phyloP scores from a whole-genome alignment of 805 yeast genomes.

The Yueomyces sinensis region DNA sequence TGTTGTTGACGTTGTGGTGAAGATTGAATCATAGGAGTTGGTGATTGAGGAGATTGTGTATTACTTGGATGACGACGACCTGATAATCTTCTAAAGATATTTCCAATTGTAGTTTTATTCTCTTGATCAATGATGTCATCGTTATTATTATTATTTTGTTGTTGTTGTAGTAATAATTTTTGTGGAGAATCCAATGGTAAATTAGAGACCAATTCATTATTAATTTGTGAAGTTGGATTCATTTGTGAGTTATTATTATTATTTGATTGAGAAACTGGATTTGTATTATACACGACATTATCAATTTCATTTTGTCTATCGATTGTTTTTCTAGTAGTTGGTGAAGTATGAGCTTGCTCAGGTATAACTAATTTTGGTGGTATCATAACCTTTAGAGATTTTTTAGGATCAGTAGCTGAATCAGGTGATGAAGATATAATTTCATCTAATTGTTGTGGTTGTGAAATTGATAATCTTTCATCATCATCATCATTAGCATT shows the following conservation, averaged over 20 bases:
- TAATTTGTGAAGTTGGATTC: constrained; percentile 34
- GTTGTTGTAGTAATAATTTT: constrained; percentile 26
- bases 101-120: constrained; percentile 20
- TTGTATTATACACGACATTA: constrained; percentile 17
- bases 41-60: constrained; percentile 5
- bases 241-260: constrained; percentile 9
- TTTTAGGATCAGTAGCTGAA: background rate
- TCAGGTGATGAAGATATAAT: too few relatives aligned
- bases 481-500: too few relatives aligned
- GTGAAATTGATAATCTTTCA: too few relatives aligned
- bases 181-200: constrained; percentile 26
- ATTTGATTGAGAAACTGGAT: constrained; percentile 27
- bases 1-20: background rate
- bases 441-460: background rate
- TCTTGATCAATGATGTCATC: constrained; percentile 6
- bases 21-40: constrained; percentile 1
- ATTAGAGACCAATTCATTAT: too few relatives aligned
- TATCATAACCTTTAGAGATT: constrained; percentile 13
- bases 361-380: constrained; percentile 33
- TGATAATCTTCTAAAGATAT: constrained; percentile 24
- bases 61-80: constrained; percentile 15
- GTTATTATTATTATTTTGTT: constrained; percentile 2
- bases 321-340: constrained; percentile 22
- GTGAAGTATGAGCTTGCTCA: constrained; percentile 38
- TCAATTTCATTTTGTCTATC: constrained; percentile 14